Conservation (phyloP, 2,329 filamentous ascomycete genomes). For the Cyphellophora europaea region DNA sequence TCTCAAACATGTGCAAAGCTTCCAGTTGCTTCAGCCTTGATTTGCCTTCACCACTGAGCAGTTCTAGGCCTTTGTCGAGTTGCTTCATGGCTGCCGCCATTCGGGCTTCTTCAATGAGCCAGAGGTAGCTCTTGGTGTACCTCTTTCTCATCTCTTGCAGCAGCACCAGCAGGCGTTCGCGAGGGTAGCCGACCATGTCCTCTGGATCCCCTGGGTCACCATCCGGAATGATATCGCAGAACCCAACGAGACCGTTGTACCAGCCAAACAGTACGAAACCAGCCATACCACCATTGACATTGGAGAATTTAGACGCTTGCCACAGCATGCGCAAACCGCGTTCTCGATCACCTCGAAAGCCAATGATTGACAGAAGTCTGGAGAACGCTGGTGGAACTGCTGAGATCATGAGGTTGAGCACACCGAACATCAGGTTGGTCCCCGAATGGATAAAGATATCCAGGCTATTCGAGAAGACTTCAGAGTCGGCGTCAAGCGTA, state of each 20-base stretch:
- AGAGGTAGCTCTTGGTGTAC: conserved; percentile 75
- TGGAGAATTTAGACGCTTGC: conserved; percentile 75
- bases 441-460: conserved; percentile 87
- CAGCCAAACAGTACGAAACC: conserved; percentile 68
- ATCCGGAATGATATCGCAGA: conserved; percentile 73
- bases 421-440: conserved; percentile 79
- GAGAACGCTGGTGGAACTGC: conserved; percentile 86
- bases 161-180: conserved; percentile 55
- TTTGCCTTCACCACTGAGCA: conserved; percentile 49
- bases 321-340: conserved; percentile 79
- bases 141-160: conserved; percentile 64
- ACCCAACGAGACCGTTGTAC: conserved; percentile 78
- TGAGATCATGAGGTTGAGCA: conserved; percentile 77
- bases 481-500: conserved; percentile 47
- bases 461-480: conserved; percentile 62
- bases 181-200: conserved; percentile 61
- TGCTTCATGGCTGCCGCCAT: conserved; percentile 59
- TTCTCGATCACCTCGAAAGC: conserved; percentile 81
- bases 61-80: conserved; percentile 56
- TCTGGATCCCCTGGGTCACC: conserved; percentile 41
- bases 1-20: conserved; percentile 77
- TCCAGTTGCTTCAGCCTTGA: conserved; percentile 81
- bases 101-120: conserved; percentile 80
- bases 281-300: conserved; percentile 87
- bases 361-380: conserved; percentile 77